phyloP scores from a whole-genome alignment of 257 asterid genomes.

The Leptodermis oblonga region DNA sequence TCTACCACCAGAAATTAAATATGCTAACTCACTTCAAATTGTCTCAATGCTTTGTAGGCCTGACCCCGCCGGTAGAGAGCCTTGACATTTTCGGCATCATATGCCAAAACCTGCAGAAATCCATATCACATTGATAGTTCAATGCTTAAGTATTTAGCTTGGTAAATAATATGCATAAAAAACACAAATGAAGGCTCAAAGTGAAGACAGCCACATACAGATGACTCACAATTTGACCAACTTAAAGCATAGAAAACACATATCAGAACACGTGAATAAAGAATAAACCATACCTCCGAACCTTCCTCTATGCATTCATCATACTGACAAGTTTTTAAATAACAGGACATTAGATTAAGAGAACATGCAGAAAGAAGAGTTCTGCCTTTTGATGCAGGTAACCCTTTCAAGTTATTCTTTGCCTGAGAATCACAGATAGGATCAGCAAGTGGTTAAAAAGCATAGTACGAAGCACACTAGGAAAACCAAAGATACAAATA shows the following conservation, averaged over 20 bases:
- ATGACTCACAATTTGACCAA: slow-evolving; percentile 7
- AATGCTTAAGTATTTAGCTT: slow-evolving; percentile 3
- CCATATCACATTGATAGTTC: slow-evolving; percentile 15
- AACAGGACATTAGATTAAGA: slow-evolving; percentile 95
- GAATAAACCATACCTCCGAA: slow-evolving; percentile 63
- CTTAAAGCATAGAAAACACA: slow-evolving; percentile 7
- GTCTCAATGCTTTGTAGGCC: slow-evolving; percentile 73
- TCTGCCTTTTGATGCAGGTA: slow-evolving; percentile 63
- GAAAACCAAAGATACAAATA: slow-evolving; percentile 12
- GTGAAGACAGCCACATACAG: neutral
- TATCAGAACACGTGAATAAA: neutral
- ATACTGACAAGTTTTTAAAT: slow-evolving; percentile 70
- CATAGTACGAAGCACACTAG: neutral
- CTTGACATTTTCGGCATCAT: slow-evolving; percentile 66
- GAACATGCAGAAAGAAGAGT: slow-evolving; percentile 70
- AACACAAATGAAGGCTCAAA: neutral
- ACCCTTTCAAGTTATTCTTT: slow-evolving; percentile 68
- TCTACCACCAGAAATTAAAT: slow-evolving; percentile 17
- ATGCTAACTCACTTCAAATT: slow-evolving; percentile 53
- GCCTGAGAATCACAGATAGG: slow-evolving; percentile 44
- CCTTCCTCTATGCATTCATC: slow-evolving; percentile 83
- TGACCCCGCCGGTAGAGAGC: slow-evolving; percentile 97
- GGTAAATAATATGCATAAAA: slow-evolving; percentile 5
- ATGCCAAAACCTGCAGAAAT: slow-evolving; percentile 62
- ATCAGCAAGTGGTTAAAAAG: slow-evolving; percentile 13